These are phyloP conservation scores for Phytophthora parvispora DNA, from an alignment of 352 stramenopile species.

Conservation along the genomic window DNA sequence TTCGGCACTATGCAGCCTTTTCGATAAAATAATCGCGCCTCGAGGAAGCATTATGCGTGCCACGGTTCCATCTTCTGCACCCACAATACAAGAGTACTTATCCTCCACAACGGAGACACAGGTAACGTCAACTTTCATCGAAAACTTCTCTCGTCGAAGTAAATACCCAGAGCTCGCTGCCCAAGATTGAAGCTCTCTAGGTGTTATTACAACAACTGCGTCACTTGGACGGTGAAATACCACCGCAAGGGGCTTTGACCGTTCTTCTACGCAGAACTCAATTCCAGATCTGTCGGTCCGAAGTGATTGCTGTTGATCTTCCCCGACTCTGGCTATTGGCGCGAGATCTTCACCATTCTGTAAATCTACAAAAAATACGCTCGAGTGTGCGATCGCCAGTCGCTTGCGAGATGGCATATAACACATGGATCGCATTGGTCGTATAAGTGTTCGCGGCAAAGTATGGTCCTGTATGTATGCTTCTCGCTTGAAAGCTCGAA, in stretches of 20 bases:
- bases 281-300: neutral
- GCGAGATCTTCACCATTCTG: constrained; percentile 3
- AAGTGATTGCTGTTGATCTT: neutral
- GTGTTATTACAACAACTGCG: constrained; percentile 45
- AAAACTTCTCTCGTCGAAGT: constrained; percentile 22
- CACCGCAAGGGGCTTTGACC: constrained; percentile 43
- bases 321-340: neutral
- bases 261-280: constrained; percentile 29
- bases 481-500: constrained; percentile 43
- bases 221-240: constrained; percentile 34
- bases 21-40: constrained; percentile 37
- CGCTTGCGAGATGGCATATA: constrained; percentile 51
- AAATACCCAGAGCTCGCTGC: constrained; percentile 29
- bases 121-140: constrained; percentile 37
- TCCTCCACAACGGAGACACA: constrained; percentile 46
- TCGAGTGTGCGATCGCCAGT: constrained; percentile 59
- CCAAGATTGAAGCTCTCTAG: constrained; percentile 41
- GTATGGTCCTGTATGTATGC: constrained; percentile 38
- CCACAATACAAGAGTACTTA: constrained; percentile 55
- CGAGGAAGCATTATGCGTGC: constrained; percentile 51
- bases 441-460: constrained; percentile 14
- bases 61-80: constrained; percentile 46
- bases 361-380: constrained; percentile 64
- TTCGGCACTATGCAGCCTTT: constrained; percentile 31
- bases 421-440: constrained; percentile 52